Conservation (phyloP, 2,329 filamentous ascomycete genomes). For the Truncatella angustata region DNA sequence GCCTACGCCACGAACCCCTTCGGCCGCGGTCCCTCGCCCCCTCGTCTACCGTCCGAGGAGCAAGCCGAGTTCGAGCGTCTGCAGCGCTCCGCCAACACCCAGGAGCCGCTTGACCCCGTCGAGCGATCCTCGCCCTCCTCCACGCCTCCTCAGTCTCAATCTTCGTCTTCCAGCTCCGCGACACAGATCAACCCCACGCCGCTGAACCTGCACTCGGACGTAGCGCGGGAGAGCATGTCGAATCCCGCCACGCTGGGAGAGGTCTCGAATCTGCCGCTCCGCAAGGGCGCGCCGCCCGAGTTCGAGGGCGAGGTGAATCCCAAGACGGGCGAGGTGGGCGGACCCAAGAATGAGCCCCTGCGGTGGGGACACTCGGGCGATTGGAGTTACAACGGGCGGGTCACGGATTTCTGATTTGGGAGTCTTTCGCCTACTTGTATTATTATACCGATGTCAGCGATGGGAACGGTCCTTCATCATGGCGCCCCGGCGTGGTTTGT, state of each 20-base stretch:
- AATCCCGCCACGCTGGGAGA: conserved; percentile 2
- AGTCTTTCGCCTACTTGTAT: neutral
- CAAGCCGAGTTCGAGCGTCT: conserved; percentile 68
- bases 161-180: too few species aligned
- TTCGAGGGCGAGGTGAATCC: conserved; percentile 93
- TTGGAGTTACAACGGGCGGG: conserved; percentile 94
- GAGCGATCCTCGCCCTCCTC: conserved; percentile 9
- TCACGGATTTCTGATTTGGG: conserved; percentile 74
- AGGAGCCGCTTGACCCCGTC: conserved; percentile 29
- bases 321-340: conserved; percentile 90
- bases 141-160: too few species aligned
- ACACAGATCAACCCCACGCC: neutral
- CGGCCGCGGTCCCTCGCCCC: conserved; percentile 54
- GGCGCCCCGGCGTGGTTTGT: too few species aligned
- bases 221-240: neutral
- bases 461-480: too few species aligned
- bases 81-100: conserved; percentile 57
- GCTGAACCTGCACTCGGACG: conserved; percentile 9
- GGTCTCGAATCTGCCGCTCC: conserved; percentile 34
- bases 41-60: conserved; percentile 68
- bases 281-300: conserved; percentile 74
- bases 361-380: conserved; percentile 75
- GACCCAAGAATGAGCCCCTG: conserved; percentile 94
- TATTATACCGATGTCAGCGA: too few species aligned
- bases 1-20: conserved; percentile 4